Evolutionary conservation across 495 filamentous ascomycete species (phyloP).

Genomic region (Aspergillus mulundensis): DNA sequence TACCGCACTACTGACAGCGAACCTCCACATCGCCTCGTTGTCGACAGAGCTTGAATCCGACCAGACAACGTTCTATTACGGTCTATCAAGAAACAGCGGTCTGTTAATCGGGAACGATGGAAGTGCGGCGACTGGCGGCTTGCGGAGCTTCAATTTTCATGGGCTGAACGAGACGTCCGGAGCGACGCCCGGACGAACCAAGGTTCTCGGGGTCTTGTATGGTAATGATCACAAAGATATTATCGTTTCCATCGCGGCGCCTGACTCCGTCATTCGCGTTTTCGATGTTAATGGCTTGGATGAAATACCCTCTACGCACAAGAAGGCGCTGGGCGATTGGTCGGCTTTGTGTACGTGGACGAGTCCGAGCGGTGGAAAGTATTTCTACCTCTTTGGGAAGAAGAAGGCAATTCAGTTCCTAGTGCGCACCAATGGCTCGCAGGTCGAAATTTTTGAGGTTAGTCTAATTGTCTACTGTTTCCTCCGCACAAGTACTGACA

Average conservation of each 20-base stretch:
- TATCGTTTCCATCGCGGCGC: neutral
- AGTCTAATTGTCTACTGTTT: neutral
- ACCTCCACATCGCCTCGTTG: neutral
- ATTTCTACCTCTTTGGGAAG: constrained; percentile 5
- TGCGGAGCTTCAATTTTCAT: neutral
- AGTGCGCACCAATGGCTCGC: neutral
- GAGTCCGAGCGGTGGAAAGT: neutral
- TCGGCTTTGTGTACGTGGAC: constrained; percentile 3
- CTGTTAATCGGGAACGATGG: constrained; percentile 4
- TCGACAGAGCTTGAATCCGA: constrained; percentile 2
- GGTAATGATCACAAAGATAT: neutral
- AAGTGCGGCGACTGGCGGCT: neutral
- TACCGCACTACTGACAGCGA: neutral
- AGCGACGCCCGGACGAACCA: constrained; percentile 3
- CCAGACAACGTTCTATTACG: neutral
- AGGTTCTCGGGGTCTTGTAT: constrained; percentile 3
- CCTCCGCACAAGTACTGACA: too few species aligned
- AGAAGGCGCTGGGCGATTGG: constrained; percentile 6
- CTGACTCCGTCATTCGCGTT: constrained; percentile 1
- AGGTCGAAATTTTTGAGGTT: constrained; percentile 5
- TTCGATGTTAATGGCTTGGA: constrained; percentile 2
- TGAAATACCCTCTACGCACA: neutral
- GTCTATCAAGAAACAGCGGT: neutral
- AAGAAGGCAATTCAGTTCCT: constrained; percentile 7
- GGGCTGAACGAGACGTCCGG: constrained; percentile 1